phyloP scores from a whole-genome alignment of 2,329 filamentous ascomycete species.

The Calonectria crousiana region DNA sequence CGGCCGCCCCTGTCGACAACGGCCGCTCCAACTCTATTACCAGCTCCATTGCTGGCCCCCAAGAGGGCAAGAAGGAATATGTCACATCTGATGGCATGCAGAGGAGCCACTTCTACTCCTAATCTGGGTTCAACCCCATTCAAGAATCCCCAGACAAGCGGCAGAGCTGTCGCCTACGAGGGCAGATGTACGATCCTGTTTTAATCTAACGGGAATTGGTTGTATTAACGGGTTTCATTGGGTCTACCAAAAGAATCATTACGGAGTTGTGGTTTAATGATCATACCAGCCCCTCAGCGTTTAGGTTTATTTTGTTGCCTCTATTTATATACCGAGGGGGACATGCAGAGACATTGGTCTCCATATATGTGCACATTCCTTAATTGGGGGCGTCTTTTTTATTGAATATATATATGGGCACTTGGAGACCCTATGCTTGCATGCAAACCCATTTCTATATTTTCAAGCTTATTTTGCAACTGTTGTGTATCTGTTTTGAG shows the following conservation, averaged over 20 bases:
- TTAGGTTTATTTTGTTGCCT: constrained; percentile 31
- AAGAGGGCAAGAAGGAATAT: constrained; percentile 64
- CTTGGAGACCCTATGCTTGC: not conserved
- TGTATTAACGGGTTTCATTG: constrained; percentile 41
- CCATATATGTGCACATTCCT: constrained; percentile 31
- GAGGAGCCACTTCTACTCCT: constrained; percentile 70
- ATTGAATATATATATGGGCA: not conserved
- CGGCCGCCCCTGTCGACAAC: constrained; percentile 60
- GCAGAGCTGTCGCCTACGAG: constrained; percentile 22
- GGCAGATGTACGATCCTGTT: constrained; percentile 38
- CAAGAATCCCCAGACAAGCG: constrained; percentile 3
- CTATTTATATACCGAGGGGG: constrained; percentile 16
- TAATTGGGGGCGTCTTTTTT: constrained; percentile 7
- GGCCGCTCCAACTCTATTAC: constrained; percentile 64
- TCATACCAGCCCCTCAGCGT: constrained; percentile 43
- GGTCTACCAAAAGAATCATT: constrained; percentile 39
- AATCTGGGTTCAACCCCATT: constrained; percentile 32
- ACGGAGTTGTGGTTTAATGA: constrained; percentile 40
- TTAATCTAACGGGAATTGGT: constrained; percentile 22
- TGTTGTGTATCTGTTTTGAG: not conserved
- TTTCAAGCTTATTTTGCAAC: not conserved
- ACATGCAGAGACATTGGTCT: constrained; percentile 15
- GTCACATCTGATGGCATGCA: constrained; percentile 68
- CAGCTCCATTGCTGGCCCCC: constrained; percentile 52
- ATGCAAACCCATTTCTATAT: not conserved